phyloP scores from a whole-genome alignment of 2,329 filamentous ascomycete genomes.

The Dryadomyces quercivorus region DNA sequence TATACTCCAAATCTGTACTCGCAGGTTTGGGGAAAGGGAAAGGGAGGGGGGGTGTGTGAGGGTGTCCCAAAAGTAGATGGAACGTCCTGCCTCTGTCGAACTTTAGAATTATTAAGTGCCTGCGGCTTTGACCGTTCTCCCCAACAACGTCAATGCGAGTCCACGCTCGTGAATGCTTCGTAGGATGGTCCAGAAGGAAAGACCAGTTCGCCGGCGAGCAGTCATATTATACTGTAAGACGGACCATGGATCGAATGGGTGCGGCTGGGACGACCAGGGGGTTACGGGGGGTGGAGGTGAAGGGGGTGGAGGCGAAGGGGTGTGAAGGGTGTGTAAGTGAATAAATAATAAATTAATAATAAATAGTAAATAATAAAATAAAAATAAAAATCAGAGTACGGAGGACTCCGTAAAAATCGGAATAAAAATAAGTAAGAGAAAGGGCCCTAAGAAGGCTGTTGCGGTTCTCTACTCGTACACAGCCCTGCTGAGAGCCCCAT shows the following conservation, averaged over 20 bases:
- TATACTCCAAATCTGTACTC: not conserved
- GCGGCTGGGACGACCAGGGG: no score
- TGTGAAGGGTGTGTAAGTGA: no score
- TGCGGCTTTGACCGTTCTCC: not conserved
- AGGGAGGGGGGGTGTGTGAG: not conserved
- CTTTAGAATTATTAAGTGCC: not conserved
- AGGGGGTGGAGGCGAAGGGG: no score
- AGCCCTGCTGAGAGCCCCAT: not conserved
- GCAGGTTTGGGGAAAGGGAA: not conserved
- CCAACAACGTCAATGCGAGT: not conserved
- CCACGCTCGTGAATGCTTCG: not conserved
- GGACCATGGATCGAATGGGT: no score
- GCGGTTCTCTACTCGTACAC: conserved; percentile 1
- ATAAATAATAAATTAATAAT: no score
- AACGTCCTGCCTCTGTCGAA: not conserved
- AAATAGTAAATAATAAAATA: no score
- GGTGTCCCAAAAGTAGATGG: not conserved
- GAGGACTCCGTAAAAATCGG: no score
- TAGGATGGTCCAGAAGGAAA: not conserved
- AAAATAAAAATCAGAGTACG: no score
- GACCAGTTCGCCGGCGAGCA: not conserved
- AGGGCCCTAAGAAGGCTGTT: no score
- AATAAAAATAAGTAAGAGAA: no score
- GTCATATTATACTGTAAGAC: not conserved
- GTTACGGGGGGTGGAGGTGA: no score